These are phyloP conservation scores for Bruguiera hainesii DNA, from an alignment of 441 rosid genomes.

Conservation along the genomic window DNA sequence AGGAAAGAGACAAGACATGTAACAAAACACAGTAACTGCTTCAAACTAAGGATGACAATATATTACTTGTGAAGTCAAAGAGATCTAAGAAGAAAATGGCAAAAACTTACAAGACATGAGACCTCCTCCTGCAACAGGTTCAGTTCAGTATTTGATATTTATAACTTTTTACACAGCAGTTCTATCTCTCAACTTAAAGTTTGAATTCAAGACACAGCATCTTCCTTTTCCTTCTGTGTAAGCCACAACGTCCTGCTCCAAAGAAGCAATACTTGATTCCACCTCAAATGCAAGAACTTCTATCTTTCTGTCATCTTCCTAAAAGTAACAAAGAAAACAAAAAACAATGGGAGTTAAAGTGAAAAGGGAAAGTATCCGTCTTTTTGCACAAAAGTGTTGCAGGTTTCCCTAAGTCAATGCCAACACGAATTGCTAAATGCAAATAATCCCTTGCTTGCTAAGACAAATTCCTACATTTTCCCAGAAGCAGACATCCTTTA, in stretches of 20 bases:
- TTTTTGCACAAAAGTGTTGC: neutral
- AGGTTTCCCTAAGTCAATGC: no score
- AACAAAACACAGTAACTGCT: constrained; percentile 6
- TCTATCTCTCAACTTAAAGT: constrained; percentile 26
- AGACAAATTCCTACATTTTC: no score
- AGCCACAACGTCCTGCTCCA: constrained; percentile 53
- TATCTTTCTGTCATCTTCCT: constrained; percentile 74
- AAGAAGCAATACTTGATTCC: constrained; percentile 81
- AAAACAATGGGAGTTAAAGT: neutral
- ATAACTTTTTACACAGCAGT: constrained; percentile 40
- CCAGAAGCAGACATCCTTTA: no score
- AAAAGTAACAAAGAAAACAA: constrained; percentile 23
- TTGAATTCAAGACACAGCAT: no score
- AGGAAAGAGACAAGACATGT: constrained; percentile 8
- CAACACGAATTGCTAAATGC: no score
- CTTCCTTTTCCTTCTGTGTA: no score
- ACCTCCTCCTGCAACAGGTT: constrained; percentile 55
- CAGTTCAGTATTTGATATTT: constrained; percentile 35
- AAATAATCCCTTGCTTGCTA: no score
- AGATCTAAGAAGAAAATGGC: neutral
- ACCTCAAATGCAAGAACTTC: constrained; percentile 91
- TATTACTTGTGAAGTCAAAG: neutral
- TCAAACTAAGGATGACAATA: neutral
- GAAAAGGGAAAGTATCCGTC: neutral
- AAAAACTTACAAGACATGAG: constrained; percentile 49